These are phyloP conservation scores for Fallopia convolvulus DNA, from an alignment of 148 eudicot genomes.

Conservation along the genomic window DNA sequence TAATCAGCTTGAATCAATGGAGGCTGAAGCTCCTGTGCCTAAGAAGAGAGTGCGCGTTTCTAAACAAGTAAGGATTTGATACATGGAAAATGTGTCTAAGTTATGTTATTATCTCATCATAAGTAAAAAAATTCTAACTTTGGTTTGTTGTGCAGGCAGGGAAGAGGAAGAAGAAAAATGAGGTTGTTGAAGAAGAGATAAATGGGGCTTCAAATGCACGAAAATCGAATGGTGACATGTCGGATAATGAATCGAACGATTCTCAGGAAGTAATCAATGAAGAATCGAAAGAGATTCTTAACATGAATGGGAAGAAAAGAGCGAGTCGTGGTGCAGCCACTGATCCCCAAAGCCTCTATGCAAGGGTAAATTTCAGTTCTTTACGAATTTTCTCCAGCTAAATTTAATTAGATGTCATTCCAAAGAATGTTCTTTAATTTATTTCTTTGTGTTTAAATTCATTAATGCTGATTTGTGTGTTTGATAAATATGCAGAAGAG, in stretches of 20 bases:
- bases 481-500: slow-evolving; percentile 33
- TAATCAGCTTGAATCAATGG: neutral
- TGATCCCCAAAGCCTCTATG: slow-evolving; percentile 61
- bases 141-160: neutral
- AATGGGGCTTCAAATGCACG: neutral
- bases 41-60: slow-evolving; percentile 20
- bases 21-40: neutral
- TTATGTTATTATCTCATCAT: neutral
- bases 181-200: neutral
- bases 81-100: no score
- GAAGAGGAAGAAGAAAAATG: slow-evolving; percentile 16
- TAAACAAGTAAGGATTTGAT: slow-evolving; percentile 14
- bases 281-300: neutral
- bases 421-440: neutral
- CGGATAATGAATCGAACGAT: slow-evolving; percentile 20
- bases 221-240: slow-evolving; percentile 12
- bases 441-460: neutral
- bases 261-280: slow-evolving; percentile 4
- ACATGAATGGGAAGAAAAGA: slow-evolving; percentile 33
- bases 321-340: slow-evolving; percentile 50
- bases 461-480: neutral
- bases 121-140: neutral
- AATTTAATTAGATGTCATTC: no score
- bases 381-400: neutral
- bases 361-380: slow-evolving; percentile 28